Conservation (phyloP, 192 early-diverging fungal species). For the Coemansia sp. region DNA sequence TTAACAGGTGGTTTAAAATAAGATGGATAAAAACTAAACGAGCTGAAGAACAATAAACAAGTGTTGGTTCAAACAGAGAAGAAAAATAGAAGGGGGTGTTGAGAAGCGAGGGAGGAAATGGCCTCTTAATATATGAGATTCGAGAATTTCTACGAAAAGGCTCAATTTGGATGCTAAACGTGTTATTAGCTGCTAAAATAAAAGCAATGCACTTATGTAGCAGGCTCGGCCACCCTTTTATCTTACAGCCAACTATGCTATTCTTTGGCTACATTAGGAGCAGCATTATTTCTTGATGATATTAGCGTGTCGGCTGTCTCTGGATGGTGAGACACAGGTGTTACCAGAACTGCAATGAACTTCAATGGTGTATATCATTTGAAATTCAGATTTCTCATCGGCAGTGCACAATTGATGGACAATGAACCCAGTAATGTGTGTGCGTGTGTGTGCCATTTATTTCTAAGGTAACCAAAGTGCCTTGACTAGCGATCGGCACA, state of each 20-base stretch:
- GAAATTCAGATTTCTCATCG: too few relatives aligned
- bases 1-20: not conserved
- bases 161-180: too few relatives aligned
- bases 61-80: not conserved
- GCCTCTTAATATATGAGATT: constrained; percentile 4
- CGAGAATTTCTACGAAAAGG: not conserved
- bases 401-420: not conserved
- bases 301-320: not conserved
- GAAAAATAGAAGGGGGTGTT: not conserved
- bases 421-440: too few relatives aligned
- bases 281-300: too few relatives aligned
- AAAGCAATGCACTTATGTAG: not conserved
- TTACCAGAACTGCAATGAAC: too few relatives aligned
- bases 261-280: not conserved
- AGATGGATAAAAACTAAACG: not conserved
- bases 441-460: not conserved
- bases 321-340: not conserved
- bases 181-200: too few relatives aligned
- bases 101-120: not conserved
- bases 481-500: not conserved
- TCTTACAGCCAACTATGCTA: too few relatives aligned
- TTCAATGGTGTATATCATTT: too few relatives aligned
- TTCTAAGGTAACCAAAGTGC: not conserved
- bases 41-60: not conserved
- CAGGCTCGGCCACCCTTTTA: too few relatives aligned